Evolutionary conservation across 805 yeast genomes (phyloP), one percentile per base, ranked within the genome.

Genomic region (Jamesozyma jinghongensis): DNA sequence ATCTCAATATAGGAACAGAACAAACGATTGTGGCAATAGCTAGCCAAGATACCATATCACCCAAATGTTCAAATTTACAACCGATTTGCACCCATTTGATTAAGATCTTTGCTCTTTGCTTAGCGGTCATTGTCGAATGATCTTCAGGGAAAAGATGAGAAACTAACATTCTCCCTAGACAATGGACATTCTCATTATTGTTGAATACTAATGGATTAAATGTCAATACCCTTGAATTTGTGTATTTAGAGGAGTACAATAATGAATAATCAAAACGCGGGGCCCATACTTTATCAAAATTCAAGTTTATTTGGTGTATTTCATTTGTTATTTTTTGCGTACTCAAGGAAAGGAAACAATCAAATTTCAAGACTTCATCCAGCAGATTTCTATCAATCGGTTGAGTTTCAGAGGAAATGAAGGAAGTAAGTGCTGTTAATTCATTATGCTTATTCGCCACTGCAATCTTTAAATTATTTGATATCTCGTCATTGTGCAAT

Each of bases 31-130:
- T 79, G 1, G 95, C 85, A 49, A 90, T 77, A 0, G 95, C 95
- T 19, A 86, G 66, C 97, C 97, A 90, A 25, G 92, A 80, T 0
- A 87, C 88, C 88, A 86, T 85, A 57, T 90, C 94, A 37, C 97
- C 97, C 25, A 75, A 66, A 44, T 74, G 75, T 53, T 85, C 92
- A 46, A 90, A 74, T 20, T 69, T 65, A 47, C 81, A 76, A 3
- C 96, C 97, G 34, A 90, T 67, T 45, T 78, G 77, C 33, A 88
- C 82, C 97, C 97, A 90, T 55, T 77, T 81, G 36, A 78, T 77
- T 29, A 90, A 59, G 3, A 87, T 53, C 32, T 73, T 62, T 0
- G 94, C 94, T 43, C 92, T 71, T 25, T 60, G 57, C 43, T 43
- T 46, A 14, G 59, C 47, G 11, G 42, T 25, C n/a, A 38, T 34